Percentiles rank a stretch among this genome's conserved stretches.
These are phyloP conservation scores for Fusarium phyllophilum DNA, from an alignment of 2,329 filamentous ascomycete genomes.

Conservation along the genomic window DNA sequence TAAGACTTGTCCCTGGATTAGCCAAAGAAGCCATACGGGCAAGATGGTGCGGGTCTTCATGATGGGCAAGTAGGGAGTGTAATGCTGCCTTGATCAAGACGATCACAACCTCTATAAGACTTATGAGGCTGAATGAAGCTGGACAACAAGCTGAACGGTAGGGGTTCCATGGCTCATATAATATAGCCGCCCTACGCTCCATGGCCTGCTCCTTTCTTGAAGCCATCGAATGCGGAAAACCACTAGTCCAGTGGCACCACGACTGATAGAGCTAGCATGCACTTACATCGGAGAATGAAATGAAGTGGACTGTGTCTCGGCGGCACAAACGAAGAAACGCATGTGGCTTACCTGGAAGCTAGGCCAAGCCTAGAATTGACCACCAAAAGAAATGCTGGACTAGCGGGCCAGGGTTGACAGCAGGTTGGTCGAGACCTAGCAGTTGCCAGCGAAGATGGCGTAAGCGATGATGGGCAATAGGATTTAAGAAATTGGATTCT, in stretches of 20 bases:
- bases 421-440: slow-evolving; percentile 3
- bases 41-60: slow-evolving; percentile 39
- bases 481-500: slow-evolving; percentile 31
- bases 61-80: slow-evolving; percentile 14
- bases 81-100: slow-evolving; percentile 10
- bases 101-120: slow-evolving; percentile 20
- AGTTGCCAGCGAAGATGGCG: slow-evolving; percentile 11
- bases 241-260: slow-evolving; percentile 38
- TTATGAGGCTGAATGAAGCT: slow-evolving; percentile 15
- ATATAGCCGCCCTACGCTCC: slow-evolving; percentile 22
- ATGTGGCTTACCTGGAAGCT: slow-evolving; percentile 37
- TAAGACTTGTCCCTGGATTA: slow-evolving; percentile 40
- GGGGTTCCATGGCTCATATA: slow-evolving; percentile 37
- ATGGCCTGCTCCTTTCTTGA: slow-evolving; percentile 25
- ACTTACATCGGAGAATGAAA: slow-evolving; percentile 38
- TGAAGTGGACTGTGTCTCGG: slow-evolving; percentile 38
- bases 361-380: slow-evolving; percentile 29
- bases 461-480: slow-evolving; percentile 2
- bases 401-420: slow-evolving; percentile 13
- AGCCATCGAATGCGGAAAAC: slow-evolving; percentile 32
- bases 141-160: not conserved
- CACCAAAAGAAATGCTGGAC: slow-evolving; percentile 32
- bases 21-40: slow-evolving; percentile 44
- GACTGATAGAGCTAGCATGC: slow-evolving; percentile 32
- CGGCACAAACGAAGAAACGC: slow-evolving; percentile 27